These are phyloP conservation scores for Yarrowia sp. DNA, from an alignment of 805 yeast genomes.

Conservation along the genomic window DNA sequence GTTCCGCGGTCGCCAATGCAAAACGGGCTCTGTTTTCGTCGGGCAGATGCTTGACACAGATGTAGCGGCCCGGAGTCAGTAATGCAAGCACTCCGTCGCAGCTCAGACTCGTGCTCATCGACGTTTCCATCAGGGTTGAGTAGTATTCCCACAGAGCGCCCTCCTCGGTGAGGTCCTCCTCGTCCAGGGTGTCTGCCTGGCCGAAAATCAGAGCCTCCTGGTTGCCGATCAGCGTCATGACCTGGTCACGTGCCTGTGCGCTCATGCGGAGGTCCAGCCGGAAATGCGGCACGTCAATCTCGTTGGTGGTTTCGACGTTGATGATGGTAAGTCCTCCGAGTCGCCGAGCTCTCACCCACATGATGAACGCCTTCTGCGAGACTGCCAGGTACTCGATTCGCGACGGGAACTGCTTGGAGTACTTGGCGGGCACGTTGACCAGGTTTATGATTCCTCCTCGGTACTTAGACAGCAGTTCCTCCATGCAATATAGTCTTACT, in stretches of 20 bases:
- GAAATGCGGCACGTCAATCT: conserved; percentile 45
- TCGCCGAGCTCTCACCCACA: conserved; percentile 43
- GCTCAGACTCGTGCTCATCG: conserved; percentile 38
- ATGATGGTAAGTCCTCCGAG: conserved; percentile 44
- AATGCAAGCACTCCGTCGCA: conserved; percentile 35
- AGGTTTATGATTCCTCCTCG: conserved; percentile 36
- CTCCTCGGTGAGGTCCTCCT: conserved; percentile 17
- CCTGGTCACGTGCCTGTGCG: conserved; percentile 39
- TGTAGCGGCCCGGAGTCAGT: conserved; percentile 24
- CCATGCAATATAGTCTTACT: conserved; percentile 37
- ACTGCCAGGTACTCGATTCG: conserved; percentile 42
- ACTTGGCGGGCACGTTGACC: conserved; percentile 39
- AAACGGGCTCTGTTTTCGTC: conserved; percentile 31
- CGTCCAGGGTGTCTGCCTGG: conserved; percentile 37
- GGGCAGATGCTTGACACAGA: conserved; percentile 23
- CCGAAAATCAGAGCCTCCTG: conserved; percentile 44
- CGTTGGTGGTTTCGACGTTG: conserved; percentile 42
- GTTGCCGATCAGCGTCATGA: conserved; percentile 41
- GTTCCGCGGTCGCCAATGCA: conserved; percentile 16
- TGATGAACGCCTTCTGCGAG: conserved; percentile 41
- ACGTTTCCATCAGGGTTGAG: conserved; percentile 39
- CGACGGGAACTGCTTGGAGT: conserved; percentile 44
- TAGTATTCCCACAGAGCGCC: conserved; percentile 42
- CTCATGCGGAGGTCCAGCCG: conserved; percentile 43
- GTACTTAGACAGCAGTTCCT: conserved; percentile 17